Evolutionary conservation across 441 rosid genomes (phyloP), one percentile per base, ranked within the genome.

Genomic region (Kokia cookei): DNA sequence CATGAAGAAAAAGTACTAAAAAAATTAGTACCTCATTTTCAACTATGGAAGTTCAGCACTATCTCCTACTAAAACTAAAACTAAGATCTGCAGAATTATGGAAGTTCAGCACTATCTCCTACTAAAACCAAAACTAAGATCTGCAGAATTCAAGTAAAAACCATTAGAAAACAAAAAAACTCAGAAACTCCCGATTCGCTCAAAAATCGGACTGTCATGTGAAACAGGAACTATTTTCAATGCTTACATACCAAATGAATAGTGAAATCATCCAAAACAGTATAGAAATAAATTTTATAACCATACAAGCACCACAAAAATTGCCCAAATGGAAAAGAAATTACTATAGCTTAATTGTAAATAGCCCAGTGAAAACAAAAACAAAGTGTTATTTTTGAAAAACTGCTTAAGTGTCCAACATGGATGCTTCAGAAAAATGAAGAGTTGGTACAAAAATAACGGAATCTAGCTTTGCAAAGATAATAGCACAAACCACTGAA

Each of bases 1-100:
- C 3, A 3, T 37, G 43, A 40, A 0, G 42, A 71, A 59, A 40
- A 43, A 27, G 27, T 14, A 69, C 0, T 53, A 32, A 3, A 32
- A 3, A 15, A 40, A 65, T 65, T 42, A 40, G 24, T 59, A 71
- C 74, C 54, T 71, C 74, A 71, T 71, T 59, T 26, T 71, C 42
- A 37, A 37, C 42, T 37, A 37, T 37, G 42, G 42, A 37, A 37
- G 42, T 37, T 37, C 42, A 37, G 42, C 1, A 37, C 42, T 37
- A 37, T 7, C 2, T 6, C 42, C 42, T 37, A 37, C 42, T 37
- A 37, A 37, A 43, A 59, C 29, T 8, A 71, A 45, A 40, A 26
- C 11, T 3, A 58, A 14, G 55, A 12, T 54, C 76, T 73, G 70
- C 24, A 54, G 13, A 35, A 26, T 2, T 9, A 37, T 37, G 42